Percentiles rank a stretch among this genome's conserved stretches.
phyloP scores from a whole-genome alignment of 768 basidiomycete genomes.

The Leccinum longicurvipes region DNA sequence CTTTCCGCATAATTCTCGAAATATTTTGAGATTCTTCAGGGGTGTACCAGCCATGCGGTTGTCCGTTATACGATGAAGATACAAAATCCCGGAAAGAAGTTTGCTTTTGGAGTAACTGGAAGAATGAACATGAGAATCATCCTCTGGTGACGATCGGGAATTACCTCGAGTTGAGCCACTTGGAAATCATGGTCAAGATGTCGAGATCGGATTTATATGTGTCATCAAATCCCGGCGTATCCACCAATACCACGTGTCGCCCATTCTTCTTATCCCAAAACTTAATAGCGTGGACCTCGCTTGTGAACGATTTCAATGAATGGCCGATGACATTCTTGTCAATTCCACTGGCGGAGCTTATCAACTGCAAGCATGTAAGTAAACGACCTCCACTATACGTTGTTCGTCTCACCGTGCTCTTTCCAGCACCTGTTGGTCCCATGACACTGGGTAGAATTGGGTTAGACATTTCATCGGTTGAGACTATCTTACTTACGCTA shows the following conservation, averaged over 20 bases:
- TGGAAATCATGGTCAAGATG: conserved; percentile 9
- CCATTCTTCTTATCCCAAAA: background rate
- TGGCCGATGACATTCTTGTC: background rate
- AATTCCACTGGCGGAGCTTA: background rate
- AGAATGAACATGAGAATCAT: background rate
- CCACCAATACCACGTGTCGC: conserved; percentile 8
- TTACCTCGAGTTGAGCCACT: conserved; percentile 16
- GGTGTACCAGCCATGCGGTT: conserved; percentile 35
- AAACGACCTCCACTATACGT: background rate
- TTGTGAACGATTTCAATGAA: conserved; percentile 10
- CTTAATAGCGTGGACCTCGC: conserved; percentile 3
- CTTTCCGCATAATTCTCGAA: conserved; percentile 28
- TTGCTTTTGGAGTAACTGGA: conserved; percentile 8
- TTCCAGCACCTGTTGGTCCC: background rate
- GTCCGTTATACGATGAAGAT: conserved; percentile 40
- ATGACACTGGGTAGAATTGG: background rate
- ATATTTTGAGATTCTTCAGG: conserved; percentile 33
- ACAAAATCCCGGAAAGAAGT: conserved; percentile 35
- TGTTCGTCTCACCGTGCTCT: background rate
- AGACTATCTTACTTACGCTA: background rate
- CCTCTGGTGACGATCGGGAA: background rate
- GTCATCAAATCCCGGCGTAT: conserved; percentile 13
- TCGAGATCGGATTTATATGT: conserved; percentile 14
- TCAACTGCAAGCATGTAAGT: background rate
- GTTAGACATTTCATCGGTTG: background rate